Evolutionary conservation across 208 protist genomes (phyloP).

Genomic region (Herpetomonas muscarum): DNA sequence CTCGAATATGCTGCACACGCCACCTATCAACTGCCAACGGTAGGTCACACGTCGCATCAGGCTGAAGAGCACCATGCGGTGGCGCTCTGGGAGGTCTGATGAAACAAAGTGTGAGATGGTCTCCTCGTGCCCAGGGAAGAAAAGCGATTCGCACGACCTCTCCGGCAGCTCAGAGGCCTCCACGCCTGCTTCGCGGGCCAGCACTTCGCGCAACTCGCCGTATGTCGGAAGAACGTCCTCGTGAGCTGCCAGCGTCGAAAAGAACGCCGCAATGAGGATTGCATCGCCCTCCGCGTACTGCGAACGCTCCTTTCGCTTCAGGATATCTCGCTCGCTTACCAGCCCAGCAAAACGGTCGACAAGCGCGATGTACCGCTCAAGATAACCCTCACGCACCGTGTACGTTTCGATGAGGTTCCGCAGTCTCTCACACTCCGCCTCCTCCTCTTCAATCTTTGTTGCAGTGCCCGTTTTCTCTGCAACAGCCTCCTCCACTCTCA

Average conservation of each 20-base stretch:
- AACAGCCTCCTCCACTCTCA: too few species aligned
- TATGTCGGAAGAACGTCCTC: conserved; percentile 4
- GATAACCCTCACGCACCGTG: conserved; percentile 24
- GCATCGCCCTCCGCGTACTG: conserved; percentile 47
- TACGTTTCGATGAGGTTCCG: conserved; percentile 14
- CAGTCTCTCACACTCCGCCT: conserved; percentile 1
- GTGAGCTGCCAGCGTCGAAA: conserved; percentile 44
- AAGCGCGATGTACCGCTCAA: conserved; percentile 48
- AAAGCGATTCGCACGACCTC: conserved; percentile 25
- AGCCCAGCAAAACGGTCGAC: conserved; percentile 71
- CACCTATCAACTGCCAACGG: conserved; percentile 67
- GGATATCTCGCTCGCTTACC: conserved; percentile 12
- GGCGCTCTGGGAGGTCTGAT: conserved; percentile 21
- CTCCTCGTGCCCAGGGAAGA: conserved; percentile 46
- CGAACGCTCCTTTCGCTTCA: conserved; percentile 17
- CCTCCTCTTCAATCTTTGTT: conserved; percentile 23
- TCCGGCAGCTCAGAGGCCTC: conserved; percentile 5
- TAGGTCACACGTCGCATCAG: conserved; percentile 27
- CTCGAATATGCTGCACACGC: conserved; percentile 42
- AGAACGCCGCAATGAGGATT: conserved; percentile 62
- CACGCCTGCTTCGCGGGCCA: conserved; percentile 24
- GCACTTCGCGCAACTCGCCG: conserved; percentile 16
- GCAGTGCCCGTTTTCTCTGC: too few species aligned
- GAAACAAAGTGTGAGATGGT: conserved; percentile 38
- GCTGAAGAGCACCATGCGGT: conserved; percentile 24